Base-by-base conservation (phyloP, 805 yeast species). In the Yarrowia osloensis region DNA sequence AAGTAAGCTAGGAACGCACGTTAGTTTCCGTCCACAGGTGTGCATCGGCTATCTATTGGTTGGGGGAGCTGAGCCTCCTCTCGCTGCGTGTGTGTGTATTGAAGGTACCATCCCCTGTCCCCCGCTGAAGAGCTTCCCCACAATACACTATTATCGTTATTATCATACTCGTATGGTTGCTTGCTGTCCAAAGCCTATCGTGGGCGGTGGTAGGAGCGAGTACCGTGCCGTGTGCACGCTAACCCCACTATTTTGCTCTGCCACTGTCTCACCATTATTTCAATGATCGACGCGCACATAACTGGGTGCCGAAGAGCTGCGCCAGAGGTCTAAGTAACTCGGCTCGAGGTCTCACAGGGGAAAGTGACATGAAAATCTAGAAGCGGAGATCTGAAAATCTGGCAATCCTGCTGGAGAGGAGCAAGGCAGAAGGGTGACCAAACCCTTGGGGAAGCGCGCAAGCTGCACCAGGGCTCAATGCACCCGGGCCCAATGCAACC, bases 321-420 rank as follows among this genome's bases (percentile, higher is more conserved):
- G 52, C 39, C 19, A 50, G 29, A 21, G 40, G 29, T 22, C 57
- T 50, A 50, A 33, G 40, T 22, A 33, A 22, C 57, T 50, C 57
- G 57, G 40, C 57, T 21, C 33, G 40, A 50, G 29, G 57, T 50
- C 44, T 35, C 31, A 37, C 31, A 12, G 40, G 4, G 44, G 61
- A 54, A 35, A 44, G 61, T 54, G 61, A 9, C 61, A 54, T 54
- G 61, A 52, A 52, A 35, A 35, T 52, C 59, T 33, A 35, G 57
- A 52, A 52, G 40, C 57, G 57, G 57, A 15, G 44, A 54, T 54
- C 61, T 12, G 61, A 11, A 35, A 54, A 54, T 54, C 61, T 15
- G 57, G 24, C 55, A 21, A 33, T 50, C 52, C n/a, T n/a, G n/a
- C 9, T 2, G 12, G 44, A 8, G 2, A 4, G 39, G 19, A 40